Evolutionary conservation across 2,329 filamentous ascomycete genomes (phyloP).

Genomic region (Fusarium tuaranense): DNA sequence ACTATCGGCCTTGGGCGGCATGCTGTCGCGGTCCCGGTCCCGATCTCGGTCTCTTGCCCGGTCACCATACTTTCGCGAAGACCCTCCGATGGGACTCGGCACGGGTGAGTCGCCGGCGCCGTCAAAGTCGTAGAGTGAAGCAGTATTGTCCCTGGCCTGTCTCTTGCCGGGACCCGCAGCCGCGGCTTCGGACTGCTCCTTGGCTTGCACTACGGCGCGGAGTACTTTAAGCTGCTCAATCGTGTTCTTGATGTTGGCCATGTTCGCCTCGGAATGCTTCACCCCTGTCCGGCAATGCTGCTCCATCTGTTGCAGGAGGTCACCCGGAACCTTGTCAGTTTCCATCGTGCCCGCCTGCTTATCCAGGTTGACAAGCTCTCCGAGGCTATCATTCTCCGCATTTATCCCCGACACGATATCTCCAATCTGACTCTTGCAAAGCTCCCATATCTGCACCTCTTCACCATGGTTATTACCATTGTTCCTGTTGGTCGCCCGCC

Average conservation of each 20-base stretch:
- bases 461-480: constrained; percentile 57
- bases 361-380: constrained; percentile 54
- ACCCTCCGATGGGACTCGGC: constrained; percentile 55
- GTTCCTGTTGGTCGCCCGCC: constrained; percentile 58
- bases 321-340: constrained; percentile 51
- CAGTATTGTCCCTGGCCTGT: constrained; percentile 39
- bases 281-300: constrained; percentile 57
- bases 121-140: constrained; percentile 59
- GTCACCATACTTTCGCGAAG: constrained; percentile 52
- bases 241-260: constrained; percentile 50
- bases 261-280: constrained; percentile 54
- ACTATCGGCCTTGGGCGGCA: constrained; percentile 67
- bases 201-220: constrained; percentile 56
- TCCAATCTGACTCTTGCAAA: constrained; percentile 52
- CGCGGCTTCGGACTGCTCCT: constrained; percentile 54
- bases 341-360: constrained; percentile 55
- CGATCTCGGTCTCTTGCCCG: constrained; percentile 56
- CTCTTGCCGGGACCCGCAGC: constrained; percentile 48
- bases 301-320: constrained; percentile 57
- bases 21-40: constrained; percentile 60
- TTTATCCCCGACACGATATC: constrained; percentile 57
- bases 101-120: constrained; percentile 59
- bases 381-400: constrained; percentile 56
- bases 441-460: constrained; percentile 58
- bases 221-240: constrained; percentile 59